phyloP scores from a whole-genome alignment of 257 asterid species.

The Solanum paucissectum region DNA sequence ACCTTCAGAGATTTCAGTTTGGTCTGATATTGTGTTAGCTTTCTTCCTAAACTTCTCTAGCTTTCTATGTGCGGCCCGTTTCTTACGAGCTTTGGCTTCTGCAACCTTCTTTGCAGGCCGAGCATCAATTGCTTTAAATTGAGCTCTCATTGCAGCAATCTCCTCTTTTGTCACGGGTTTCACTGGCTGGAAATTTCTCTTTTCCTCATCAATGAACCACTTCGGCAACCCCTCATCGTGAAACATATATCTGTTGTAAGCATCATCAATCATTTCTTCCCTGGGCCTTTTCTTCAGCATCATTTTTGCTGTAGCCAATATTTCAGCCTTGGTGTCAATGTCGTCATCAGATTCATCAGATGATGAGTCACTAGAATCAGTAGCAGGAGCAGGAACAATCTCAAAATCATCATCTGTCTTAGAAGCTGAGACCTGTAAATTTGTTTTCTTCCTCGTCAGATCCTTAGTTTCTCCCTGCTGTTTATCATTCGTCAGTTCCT shows the following conservation, averaged over 20 bases:
- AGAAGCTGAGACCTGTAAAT: conserved; percentile 6
- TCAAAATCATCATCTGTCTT: conserved; percentile 45
- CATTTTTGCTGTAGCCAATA: conserved; percentile 71
- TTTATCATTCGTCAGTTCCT: conserved; percentile 10
- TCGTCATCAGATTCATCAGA: conserved; percentile 61
- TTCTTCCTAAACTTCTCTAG: conserved; percentile 76
- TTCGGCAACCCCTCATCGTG: conserved; percentile 73
- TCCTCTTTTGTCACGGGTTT: conserved; percentile 88
- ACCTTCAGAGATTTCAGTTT: conserved; percentile 62
- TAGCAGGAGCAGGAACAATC: conserved; percentile 72
- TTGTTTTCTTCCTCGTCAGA: conserved; percentile 4
- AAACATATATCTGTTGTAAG: conserved; percentile 79
- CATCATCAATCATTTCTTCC: conserved; percentile 78
- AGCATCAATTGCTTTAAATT: conserved; percentile 75
- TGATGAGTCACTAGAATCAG: conserved; percentile 69
- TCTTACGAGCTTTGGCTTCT: conserved; percentile 85
- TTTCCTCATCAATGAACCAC: conserved; percentile 85
- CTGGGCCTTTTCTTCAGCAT: conserved; percentile 78
- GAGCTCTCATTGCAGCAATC: conserved; percentile 66
- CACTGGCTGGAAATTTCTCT: conserved; percentile 51
- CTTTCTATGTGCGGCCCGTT: conserved; percentile 46
- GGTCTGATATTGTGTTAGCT: conserved; percentile 82
- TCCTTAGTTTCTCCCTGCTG: conserved; percentile 8
- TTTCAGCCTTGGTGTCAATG: conserved; percentile 61
- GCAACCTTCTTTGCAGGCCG: conserved; percentile 98